Conservation (phyloP, 345 rosid genomes). For the Eucalyptus erythrocorys region DNA sequence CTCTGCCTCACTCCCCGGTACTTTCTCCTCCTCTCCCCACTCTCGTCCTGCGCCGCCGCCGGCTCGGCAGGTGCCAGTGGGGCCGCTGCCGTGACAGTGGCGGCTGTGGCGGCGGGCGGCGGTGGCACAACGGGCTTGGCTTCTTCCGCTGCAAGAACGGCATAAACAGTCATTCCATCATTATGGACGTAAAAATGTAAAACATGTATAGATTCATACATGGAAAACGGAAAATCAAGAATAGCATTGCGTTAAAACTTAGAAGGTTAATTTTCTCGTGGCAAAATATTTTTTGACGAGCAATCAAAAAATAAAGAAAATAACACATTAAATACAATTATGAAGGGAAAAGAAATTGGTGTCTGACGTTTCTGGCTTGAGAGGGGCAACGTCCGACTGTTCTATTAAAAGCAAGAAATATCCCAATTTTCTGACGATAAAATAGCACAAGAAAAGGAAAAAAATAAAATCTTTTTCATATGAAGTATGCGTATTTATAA, state of each 20-base stretch:
- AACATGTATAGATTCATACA: background rate
- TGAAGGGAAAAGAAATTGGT: background rate
- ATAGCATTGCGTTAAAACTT: background rate
- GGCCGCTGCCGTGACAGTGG: background rate
- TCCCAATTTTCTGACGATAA: background rate
- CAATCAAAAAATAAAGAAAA: background rate
- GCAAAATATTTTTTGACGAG: background rate
- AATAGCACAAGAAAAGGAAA: background rate
- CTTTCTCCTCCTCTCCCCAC: background rate
- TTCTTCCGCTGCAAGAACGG: background rate
- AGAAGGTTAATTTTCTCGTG: background rate
- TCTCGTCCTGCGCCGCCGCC: background rate
- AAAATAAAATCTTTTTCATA: background rate
- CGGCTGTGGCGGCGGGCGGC: background rate
- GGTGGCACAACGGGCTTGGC: background rate
- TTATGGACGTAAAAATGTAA: background rate
- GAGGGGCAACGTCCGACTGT: background rate
- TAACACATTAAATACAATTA: background rate
- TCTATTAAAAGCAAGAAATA: background rate
- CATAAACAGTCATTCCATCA: background rate
- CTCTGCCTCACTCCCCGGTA: slow-evolving; percentile 9
- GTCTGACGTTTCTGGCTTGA: background rate
- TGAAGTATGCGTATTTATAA: background rate
- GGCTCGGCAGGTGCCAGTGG: background rate
- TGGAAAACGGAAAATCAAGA: background rate